Evolutionary conservation across 495 filamentous ascomycete genomes (phyloP).

Genomic region (Hypoxylon perforatum): DNA sequence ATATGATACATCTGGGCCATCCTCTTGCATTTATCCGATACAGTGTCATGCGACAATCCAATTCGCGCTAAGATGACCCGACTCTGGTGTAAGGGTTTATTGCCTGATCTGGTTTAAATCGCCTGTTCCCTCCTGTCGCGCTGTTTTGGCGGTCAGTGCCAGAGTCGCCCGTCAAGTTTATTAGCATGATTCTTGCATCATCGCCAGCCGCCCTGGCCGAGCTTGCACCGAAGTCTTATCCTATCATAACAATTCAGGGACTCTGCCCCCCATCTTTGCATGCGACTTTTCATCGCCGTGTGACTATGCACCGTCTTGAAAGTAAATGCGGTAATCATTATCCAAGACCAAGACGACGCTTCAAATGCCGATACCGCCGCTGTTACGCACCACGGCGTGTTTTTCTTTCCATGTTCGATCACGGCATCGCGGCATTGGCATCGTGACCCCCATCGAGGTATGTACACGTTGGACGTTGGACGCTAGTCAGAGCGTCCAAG

Average conservation of each 20-base stretch:
- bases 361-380: conserved; percentile 43
- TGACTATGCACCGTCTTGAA: conserved; percentile 38
- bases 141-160: conserved; percentile 42
- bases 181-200: conserved; percentile 48
- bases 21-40: conserved; percentile 32
- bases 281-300: conserved; percentile 39
- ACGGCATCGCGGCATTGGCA: conserved; percentile 16
- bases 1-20: conserved; percentile 15
- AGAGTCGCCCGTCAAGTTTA: conserved; percentile 28
- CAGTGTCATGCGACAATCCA: conserved; percentile 29
- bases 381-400: conserved; percentile 16
- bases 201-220: conserved; percentile 44
- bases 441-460: conserved; percentile 27
- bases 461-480: too few relatives aligned
- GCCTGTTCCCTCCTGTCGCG: background rate
- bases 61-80: conserved; percentile 11
- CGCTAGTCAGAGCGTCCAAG: background rate
- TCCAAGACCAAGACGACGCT: conserved; percentile 17
- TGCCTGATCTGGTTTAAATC: conserved; percentile 40
- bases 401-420: conserved; percentile 20
- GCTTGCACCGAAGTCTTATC: conserved; percentile 42
- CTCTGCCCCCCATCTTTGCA: conserved; percentile 35
- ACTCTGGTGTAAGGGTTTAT: conserved; percentile 31
- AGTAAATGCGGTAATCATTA: conserved; percentile 42
- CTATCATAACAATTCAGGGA: conserved; percentile 38